A percentile compares a stretch with the other conserved stretches of the same genome.
Evolutionary conservation across 805 yeast genomes (phyloP).

Genomic region (Schwanniomyces pseudopolymorphus): DNA sequence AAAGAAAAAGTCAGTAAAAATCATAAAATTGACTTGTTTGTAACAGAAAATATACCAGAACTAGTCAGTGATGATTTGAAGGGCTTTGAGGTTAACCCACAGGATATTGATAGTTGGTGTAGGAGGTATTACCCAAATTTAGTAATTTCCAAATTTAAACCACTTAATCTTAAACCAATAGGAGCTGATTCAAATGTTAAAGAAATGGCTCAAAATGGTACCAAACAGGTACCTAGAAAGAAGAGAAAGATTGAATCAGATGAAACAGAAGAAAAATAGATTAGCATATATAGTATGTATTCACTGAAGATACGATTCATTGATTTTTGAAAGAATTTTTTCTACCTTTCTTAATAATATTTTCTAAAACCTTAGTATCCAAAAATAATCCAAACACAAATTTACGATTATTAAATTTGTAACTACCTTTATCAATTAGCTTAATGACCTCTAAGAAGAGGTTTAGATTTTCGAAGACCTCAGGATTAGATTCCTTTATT

Average conservation of each 20-base stretch:
- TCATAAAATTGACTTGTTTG: conserved; percentile 23
- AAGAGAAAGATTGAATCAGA: conserved; percentile 8
- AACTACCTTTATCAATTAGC: conserved; percentile 57
- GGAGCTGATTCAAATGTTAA: background rate
- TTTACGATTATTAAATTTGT: conserved; percentile 60
- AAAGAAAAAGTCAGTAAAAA: conserved; percentile 15
- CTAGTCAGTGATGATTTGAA: conserved; percentile 36
- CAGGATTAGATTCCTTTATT: conserved; percentile 50
- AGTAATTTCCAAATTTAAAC: conserved; percentile 34
- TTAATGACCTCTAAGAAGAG: conserved; percentile 52
- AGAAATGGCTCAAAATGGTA: background rate
- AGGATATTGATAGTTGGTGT: conserved; percentile 37
- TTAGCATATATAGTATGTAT: background rate
- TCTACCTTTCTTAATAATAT: conserved; percentile 46
- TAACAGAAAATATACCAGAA: conserved; percentile 39
- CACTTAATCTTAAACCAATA: conserved; percentile 17
- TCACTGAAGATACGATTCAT: background rate
- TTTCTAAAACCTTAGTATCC: conserved; percentile 52
- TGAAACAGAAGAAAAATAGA: conserved; percentile 10
- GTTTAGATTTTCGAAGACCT: conserved; percentile 53
- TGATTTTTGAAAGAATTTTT: conserved; percentile 12
- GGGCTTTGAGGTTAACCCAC: conserved; percentile 38
- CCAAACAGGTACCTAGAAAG: conserved; percentile 3
- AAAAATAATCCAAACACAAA: conserved; percentile 64
- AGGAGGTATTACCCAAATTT: conserved; percentile 35